These are phyloP conservation scores for Leccinellum luteum DNA, from an alignment of 768 basidiomycete species.

Conservation along the genomic window DNA sequence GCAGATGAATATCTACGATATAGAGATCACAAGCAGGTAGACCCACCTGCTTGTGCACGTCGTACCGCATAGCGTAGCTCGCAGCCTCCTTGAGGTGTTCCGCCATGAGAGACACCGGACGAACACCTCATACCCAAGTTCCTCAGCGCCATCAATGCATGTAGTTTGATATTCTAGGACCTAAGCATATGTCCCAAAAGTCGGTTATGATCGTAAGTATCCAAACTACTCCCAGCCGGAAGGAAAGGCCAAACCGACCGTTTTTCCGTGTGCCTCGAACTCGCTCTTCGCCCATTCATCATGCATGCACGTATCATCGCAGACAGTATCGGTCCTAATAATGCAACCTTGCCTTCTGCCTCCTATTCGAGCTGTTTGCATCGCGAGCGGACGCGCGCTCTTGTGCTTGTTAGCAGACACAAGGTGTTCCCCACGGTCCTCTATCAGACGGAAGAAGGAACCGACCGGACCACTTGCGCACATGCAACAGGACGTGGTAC, in stretches of 20 bases:
- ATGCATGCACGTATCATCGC: constrained; percentile 81
- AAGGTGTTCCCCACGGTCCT: constrained; percentile 94
- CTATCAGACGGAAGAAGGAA: constrained; percentile 90
- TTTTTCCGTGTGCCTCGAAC: constrained; percentile 93
- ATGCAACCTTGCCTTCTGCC: constrained; percentile 66
- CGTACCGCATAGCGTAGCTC: constrained; percentile 78
- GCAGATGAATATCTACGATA: too few relatives aligned
- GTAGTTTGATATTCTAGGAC: constrained; percentile 91
- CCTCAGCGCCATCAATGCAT: constrained; percentile 70
- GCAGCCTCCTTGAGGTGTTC: constrained; percentile 77
- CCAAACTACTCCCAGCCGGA: too few relatives aligned
- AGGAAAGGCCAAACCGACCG: too few relatives aligned
- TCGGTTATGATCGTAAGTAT: too few relatives aligned
- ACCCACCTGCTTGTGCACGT: too few relatives aligned
- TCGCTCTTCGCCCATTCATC: constrained; percentile 77
- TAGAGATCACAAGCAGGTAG: too few relatives aligned
- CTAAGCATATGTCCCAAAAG: too few relatives aligned
- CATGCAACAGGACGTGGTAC: constrained; percentile 87
- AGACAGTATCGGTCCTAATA: constrained; percentile 83
- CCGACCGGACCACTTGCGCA: constrained; percentile 81
- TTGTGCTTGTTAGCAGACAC: too few relatives aligned
- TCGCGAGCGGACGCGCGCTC: too few relatives aligned
- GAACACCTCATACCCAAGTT: constrained; percentile 96
- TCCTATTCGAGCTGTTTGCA: constrained; percentile 94
- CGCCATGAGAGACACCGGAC: constrained; percentile 72